These are phyloP conservation scores for Chaetomiaceae sp. DNA, from an alignment of 2,329 filamentous ascomycete species.

Conservation along the genomic window DNA sequence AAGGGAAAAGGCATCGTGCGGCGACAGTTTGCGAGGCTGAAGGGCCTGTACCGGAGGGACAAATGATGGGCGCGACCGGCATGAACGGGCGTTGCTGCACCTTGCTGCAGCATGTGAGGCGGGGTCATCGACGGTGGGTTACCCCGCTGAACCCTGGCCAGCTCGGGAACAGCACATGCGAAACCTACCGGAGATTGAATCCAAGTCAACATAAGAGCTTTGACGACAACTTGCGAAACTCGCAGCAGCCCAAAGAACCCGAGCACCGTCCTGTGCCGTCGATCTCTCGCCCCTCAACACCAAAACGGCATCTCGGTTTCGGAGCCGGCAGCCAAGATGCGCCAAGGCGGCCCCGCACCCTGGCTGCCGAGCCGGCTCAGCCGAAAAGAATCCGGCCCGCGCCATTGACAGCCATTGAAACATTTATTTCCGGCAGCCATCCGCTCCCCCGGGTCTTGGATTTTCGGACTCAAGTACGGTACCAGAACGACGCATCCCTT, in stretches of 20 bases:
- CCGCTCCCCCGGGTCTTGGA: background rate
- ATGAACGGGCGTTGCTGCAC: no score
- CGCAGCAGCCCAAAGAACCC: background rate
- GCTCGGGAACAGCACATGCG: background rate
- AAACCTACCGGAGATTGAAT: background rate
- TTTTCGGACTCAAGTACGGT: background rate
- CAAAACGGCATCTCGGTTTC: background rate
- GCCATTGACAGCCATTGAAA: no score
- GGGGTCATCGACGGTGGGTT: slow-evolving; percentile 6
- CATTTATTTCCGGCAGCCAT: slow-evolving; percentile 4
- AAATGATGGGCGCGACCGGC: slow-evolving; percentile 10
- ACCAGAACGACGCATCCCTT: no score
- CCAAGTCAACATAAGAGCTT: background rate
- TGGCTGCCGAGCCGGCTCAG: slow-evolving; percentile 1
- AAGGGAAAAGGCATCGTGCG: slow-evolving; percentile 24
- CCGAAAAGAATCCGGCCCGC: slow-evolving; percentile 5
- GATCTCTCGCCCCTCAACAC: background rate
- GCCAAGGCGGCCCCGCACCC: slow-evolving; percentile 16
- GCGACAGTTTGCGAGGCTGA: slow-evolving; percentile 22
- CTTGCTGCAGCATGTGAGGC: background rate
- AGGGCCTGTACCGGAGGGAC: slow-evolving; percentile 21
- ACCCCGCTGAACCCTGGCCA: slow-evolving; percentile 5
- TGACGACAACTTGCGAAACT: background rate
- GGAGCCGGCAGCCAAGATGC: background rate
- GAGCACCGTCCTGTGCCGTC: background rate